phyloP scores from a whole-genome alignment of 306 rosid species.

The Arachis stenosperma region DNA sequence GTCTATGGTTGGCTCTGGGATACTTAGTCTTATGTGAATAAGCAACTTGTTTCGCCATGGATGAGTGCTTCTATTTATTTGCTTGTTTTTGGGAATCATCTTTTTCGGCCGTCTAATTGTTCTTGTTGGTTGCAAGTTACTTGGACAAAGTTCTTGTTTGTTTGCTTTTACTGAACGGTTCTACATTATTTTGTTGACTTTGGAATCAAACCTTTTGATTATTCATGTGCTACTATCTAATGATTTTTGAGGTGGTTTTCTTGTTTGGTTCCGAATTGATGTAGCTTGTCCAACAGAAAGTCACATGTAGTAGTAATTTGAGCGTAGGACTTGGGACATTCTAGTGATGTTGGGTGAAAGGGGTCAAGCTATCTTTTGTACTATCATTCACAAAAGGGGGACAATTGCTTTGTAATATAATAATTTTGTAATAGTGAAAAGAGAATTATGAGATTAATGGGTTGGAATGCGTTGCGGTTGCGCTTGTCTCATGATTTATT shows the following conservation, averaged over 20 bases:
- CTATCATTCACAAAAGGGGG: constrained; percentile 20
- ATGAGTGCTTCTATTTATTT: constrained; percentile 12
- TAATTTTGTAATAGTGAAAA: constrained; percentile 9
- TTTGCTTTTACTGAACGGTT: constrained; percentile 6
- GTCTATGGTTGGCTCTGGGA: constrained; percentile 13
- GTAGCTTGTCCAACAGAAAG: constrained; percentile 28
- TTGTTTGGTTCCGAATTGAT: constrained; percentile 26
- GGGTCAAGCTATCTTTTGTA: constrained; percentile 24
- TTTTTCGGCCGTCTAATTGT: neutral
- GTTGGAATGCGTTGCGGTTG: constrained; percentile 3
- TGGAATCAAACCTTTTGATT: constrained; percentile 26
- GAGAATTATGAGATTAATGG: constrained; percentile 2
- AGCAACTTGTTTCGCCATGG: constrained; percentile 22
- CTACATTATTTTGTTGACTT: constrained; percentile 20
- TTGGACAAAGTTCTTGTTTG: constrained; percentile 18
- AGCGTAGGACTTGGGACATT: constrained; percentile 17
- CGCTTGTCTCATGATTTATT: neutral
- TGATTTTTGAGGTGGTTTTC: constrained; percentile 42
- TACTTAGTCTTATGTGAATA: constrained; percentile 18
- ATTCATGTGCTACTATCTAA: constrained; percentile 41
- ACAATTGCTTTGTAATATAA: constrained; percentile 34
- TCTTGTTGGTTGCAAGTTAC: neutral
- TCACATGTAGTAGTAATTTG: constrained; percentile 23
- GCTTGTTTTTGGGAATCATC: neutral
- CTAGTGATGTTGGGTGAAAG: constrained; percentile 17